Evolutionary conservation across 345 rosid species (phyloP), one percentile per base, ranked within the genome.

Genomic region (Triadica sebifera): DNA sequence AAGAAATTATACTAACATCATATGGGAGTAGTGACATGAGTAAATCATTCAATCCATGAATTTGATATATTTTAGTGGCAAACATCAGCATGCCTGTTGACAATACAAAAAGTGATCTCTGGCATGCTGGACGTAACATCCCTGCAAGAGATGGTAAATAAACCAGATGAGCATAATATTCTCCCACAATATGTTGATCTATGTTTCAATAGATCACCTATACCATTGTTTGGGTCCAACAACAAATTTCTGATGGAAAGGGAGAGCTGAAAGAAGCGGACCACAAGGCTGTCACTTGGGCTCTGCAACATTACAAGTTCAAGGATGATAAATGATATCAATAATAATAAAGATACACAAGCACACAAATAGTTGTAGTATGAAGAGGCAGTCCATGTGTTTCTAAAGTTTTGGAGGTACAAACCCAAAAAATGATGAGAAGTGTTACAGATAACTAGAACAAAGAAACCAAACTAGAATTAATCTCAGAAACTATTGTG

Each of bases 211-310:
- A 70, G 72, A 74, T 47, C 20, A 72, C 29, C 61, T 78, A 56
- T 90, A 95, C 99, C 97, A 43, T 81, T 84, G 64, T 79, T 82
- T 16, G 82, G 78, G 51, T 87, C 92, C 81, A 91, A 75, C 56
- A 89, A 82, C 51, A 84, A 67, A 52, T 81, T 87, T 82, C 86
- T 85, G 37, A 96, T 87, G 29, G 96, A 91, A 71, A 91, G 79
- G 24, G 91, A 81, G 75, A 91, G 97, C 86, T 96, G 99, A 81
- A 96, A 96, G 87, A 85, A 85, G 70, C 91, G 81, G 34, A 84
- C 78, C 60, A 91, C 85, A 67, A 88, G 83, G 81, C 77, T 86
- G 53, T 82, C 90, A 76, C 84, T 87, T 37, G 85, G 80, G 74
- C 86, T 88, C 98, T 95, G 99, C 79, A 80, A 63, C 69, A 80